Evolutionary conservation across 306 rosid species (phyloP).

Genomic region (Gynostemma pentaphyllum): DNA sequence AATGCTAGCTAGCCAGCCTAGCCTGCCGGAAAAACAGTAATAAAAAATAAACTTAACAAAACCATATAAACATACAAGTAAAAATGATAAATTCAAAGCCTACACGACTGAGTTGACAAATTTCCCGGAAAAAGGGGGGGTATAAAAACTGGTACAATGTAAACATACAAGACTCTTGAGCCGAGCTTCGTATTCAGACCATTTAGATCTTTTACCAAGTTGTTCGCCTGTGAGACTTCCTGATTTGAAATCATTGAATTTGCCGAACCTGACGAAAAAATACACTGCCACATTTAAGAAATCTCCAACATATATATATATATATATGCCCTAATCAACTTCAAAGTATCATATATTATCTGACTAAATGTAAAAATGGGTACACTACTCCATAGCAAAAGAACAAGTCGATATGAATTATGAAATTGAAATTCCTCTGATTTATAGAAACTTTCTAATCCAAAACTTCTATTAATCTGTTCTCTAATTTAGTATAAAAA

Average conservation of each 20-base stretch:
- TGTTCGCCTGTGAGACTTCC: conserved; percentile 53
- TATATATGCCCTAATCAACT: too few species aligned
- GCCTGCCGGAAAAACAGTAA: too few species aligned
- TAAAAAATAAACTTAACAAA: background rate
- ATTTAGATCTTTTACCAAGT: conserved; percentile 45
- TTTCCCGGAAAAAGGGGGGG: background rate
- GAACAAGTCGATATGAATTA: background rate
- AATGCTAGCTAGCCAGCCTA: too few species aligned
- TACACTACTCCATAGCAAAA: background rate
- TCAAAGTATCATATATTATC: too few species aligned
- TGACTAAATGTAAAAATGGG: too few species aligned
- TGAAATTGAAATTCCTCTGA: background rate
- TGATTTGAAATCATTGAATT: conserved; percentile 55
- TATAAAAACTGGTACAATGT: background rate
- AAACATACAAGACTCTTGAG: conserved; percentile 31
- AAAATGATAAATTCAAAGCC: too few species aligned
- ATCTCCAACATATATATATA: background rate
- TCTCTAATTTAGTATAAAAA: too few species aligned
- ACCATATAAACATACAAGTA: background rate
- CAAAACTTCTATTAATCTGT: too few species aligned
- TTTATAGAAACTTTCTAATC: background rate
- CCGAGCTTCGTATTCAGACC: conserved; percentile 22
- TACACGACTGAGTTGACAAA: too few species aligned
- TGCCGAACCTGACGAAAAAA: conserved; percentile 48
- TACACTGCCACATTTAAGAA: background rate